Conservation (phyloP, 331 rosid species). For the Malus hybrid region DNA sequence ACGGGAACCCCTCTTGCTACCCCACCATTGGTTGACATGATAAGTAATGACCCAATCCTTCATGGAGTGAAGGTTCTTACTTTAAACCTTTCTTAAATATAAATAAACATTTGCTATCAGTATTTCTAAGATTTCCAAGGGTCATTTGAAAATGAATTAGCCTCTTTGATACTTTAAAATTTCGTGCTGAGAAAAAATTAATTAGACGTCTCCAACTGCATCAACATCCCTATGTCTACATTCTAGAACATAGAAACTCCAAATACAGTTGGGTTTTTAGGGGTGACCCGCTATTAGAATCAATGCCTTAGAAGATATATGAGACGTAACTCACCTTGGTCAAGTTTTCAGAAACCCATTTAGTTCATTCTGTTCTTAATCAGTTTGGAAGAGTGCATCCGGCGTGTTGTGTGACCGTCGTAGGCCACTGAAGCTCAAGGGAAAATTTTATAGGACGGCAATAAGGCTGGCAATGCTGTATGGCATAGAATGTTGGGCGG, state of each 20-base stretch:
- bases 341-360: neutral
- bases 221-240: neutral
- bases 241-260: neutral
- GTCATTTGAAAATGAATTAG: neutral
- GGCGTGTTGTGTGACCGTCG: too few species aligned
- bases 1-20: slow-evolving; percentile 75
- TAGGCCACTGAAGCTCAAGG: too few species aligned
- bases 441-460: too few species aligned
- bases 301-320: neutral
- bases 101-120: neutral
- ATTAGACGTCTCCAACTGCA: too few species aligned
- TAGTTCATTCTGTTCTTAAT: neutral
- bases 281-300: neutral
- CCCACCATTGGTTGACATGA: slow-evolving; percentile 88
- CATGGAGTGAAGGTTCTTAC: slow-evolving; percentile 73
- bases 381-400: neutral
- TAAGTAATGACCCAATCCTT: slow-evolving; percentile 85
- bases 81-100: slow-evolving; percentile 6
- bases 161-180: too few species aligned
- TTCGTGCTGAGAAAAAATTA: too few species aligned
- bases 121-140: neutral
- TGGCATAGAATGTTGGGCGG: too few species aligned
- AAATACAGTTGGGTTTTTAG: neutral
- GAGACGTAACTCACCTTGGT: neutral
- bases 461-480: too few species aligned